Percentiles rank a stretch among this genome's conserved stretches.
phyloP scores from a whole-genome alignment of 192 early-diverging fungal species.

The Podochytrium sp. region DNA sequence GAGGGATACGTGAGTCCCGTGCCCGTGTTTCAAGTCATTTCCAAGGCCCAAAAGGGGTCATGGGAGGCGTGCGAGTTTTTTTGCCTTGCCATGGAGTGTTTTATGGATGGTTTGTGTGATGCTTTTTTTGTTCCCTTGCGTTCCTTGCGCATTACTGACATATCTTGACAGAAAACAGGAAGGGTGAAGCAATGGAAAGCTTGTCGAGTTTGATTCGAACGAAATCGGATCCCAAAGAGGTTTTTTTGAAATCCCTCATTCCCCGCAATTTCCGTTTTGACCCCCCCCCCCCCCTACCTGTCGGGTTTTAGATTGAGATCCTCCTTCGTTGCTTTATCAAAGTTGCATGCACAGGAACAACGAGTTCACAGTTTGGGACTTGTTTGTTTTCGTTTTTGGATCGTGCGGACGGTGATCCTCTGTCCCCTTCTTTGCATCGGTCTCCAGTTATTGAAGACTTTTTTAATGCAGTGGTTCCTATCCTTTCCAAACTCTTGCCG shows the following conservation, averaged over 20 bases:
- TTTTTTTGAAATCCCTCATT: too few species aligned
- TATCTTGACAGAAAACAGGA: not conserved
- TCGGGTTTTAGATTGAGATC: not conserved
- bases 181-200: not conserved
- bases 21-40: not conserved
- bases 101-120: not conserved
- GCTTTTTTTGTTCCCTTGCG: not conserved
- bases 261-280: too few species aligned
- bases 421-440: too few species aligned
- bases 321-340: not conserved
- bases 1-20: not conserved
- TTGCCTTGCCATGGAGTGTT: not conserved
- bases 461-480: too few species aligned
- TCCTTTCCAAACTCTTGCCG: too few species aligned
- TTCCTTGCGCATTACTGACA: not conserved
- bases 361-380: not conserved
- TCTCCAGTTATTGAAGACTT: too few species aligned
- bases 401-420: not conserved
- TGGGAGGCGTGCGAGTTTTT: not conserved
- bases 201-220: too few species aligned
- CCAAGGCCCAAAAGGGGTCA: not conserved
- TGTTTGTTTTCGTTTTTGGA: not conserved
- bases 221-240: too few species aligned
- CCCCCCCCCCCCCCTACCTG: not conserved
- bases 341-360: not conserved